These are phyloP conservation scores for Aspergillus terreus DNA, from an alignment of 2,329 filamentous ascomycete species.

Conservation along the genomic window DNA sequence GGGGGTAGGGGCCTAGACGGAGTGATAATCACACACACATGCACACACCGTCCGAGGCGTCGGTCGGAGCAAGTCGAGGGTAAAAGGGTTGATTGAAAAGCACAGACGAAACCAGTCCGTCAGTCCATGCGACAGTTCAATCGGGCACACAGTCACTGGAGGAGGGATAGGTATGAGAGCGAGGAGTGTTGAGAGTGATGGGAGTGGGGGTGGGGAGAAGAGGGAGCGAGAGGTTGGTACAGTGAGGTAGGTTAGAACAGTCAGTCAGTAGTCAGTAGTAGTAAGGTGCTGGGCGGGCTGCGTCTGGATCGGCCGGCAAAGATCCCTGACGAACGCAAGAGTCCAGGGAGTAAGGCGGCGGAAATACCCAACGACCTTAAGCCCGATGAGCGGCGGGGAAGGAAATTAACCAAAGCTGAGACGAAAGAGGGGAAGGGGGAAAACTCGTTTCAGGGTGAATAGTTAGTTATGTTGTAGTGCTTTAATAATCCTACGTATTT, in stretches of 20 bases:
- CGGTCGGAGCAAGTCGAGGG: constrained; percentile 9
- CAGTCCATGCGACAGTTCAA: constrained; percentile 11
- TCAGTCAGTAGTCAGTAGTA: not conserved
- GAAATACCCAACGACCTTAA: constrained; percentile 20
- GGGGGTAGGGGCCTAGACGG: not conserved
- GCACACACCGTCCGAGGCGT: constrained; percentile 8
- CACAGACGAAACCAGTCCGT: constrained; percentile 17
- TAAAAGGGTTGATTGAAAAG: constrained; percentile 13
- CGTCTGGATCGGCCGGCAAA: constrained; percentile 24
- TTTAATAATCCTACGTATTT: not conserved
- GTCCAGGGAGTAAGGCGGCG: constrained; percentile 10
- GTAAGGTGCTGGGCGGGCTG: constrained; percentile 19
- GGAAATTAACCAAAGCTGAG: constrained; percentile 3
- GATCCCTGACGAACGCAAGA: constrained; percentile 15
- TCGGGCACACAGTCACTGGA: not conserved
- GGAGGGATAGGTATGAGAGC: not conserved
- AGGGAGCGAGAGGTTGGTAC: not conserved
- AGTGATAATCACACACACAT: not conserved
- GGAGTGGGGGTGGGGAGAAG: constrained; percentile 9
- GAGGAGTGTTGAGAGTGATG: not conserved
- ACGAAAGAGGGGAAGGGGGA: constrained; percentile 3
- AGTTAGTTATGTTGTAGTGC: not conserved
- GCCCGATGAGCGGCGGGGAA: constrained; percentile 16
- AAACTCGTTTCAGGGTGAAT: not conserved
- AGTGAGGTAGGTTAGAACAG: not conserved